Evolutionary conservation across 2,329 filamentous ascomycete species (phyloP), one percentile per base, ranked within the genome.

Genomic region (Talaromyces sp.): DNA sequence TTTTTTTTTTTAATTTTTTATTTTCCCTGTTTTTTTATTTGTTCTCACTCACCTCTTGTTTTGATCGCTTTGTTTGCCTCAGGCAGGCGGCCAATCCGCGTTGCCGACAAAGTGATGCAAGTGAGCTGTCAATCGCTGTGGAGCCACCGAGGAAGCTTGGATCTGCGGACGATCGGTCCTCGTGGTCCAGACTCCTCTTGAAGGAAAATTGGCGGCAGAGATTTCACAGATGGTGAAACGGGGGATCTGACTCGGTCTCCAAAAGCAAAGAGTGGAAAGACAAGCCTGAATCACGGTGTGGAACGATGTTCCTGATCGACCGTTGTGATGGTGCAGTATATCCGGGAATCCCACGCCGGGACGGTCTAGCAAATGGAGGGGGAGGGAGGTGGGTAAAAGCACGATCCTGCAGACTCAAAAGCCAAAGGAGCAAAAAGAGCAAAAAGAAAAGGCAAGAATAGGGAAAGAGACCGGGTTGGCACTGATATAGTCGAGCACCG

Each of bases 81-180:
- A 63, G 59, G 58, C 60, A 63, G 62, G 57, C 62, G 56, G 61
- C 62, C 62, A 64, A 64, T 64, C 62, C 60, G 54, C 52, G 52
- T 51, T 43, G 54, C 35, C 55, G 47, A 47, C 47, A 49, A 59
- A 63, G 62, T 63, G 62, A 63, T 61, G 62, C 62, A 61, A 63
- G 59, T 63, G 62, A 63, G 61, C 61, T 64, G 61, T 63, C 59
- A 57, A 63, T 59, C 57, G 52, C 14, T 40, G 61, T 63, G 61
- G 62, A 63, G 58, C 57, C 60, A 58, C 51, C 50, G 44, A 54
- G 41, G 51, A 51, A 53, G 52, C 55, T 58, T 47, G 61, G 52
- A 62, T 59, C 55, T 62, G 57, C 61, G 49, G 54, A 50, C 51
- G 54, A 61, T 60, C 53, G 42, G 30, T 35, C 60, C 61, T 64